Percentiles rank a stretch among this genome's conserved stretches.
Evolutionary conservation across 352 stramenopile genomes (phyloP).

Genomic region (Thalassiosira ordinaria): DNA sequence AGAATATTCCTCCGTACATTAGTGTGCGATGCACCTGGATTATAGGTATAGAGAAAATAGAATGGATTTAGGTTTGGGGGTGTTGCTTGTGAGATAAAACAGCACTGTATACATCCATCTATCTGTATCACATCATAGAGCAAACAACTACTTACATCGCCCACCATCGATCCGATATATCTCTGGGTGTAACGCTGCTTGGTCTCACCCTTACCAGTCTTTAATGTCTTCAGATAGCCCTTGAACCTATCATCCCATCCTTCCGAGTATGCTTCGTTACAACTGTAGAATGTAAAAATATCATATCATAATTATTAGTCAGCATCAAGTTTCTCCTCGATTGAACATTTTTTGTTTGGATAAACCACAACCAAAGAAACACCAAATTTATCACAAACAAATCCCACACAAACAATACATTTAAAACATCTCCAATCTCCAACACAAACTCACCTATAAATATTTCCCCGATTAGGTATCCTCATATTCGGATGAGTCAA

Average conservation of each 20-base stretch:
- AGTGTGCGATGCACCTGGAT: constrained; percentile 94
- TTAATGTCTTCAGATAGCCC: constrained; percentile 84
- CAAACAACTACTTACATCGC: constrained; percentile 82
- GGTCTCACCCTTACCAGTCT: constrained; percentile 82
- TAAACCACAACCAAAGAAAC: no score
- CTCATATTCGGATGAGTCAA: constrained; percentile 94
- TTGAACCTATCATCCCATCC: constrained; percentile 91
- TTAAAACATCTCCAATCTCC: no score
- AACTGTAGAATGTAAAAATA: no score
- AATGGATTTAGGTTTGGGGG: neutral
- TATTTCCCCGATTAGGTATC: constrained; percentile 95
- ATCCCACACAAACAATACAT: no score
- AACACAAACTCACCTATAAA: no score
- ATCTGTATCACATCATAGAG: no score
- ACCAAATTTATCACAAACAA: no score
- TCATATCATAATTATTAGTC: no score
- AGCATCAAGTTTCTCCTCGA: no score
- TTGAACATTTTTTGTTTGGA: no score
- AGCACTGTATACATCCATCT: no score
- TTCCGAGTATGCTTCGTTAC: constrained; percentile 97
- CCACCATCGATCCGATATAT: constrained; percentile 99
- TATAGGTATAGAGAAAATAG: neutral
- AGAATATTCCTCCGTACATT: constrained; percentile 97
- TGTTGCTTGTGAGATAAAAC: no score
- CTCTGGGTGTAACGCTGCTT: constrained; percentile 89